A percentile compares a stretch with the other conserved stretches of the same genome.
Evolutionary conservation across 768 basidiomycete species (phyloP).

Genomic region (Polyporus arcularius): DNA sequence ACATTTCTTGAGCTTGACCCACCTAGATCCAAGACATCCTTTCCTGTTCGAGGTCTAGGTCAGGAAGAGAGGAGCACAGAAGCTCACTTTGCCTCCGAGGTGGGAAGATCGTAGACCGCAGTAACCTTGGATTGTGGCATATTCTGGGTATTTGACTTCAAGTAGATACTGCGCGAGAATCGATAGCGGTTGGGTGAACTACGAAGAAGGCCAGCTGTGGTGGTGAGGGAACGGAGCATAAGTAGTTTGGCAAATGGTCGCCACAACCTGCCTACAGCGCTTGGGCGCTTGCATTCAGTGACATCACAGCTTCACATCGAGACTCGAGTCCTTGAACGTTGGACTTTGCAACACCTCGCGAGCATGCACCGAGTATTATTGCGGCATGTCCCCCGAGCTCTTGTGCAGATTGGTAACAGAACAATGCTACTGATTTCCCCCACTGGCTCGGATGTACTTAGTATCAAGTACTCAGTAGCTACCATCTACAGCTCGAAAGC

Average conservation of each 20-base stretch:
- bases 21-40: constrained; percentile 46
- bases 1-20: constrained; percentile 83
- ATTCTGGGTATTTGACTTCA: neutral
- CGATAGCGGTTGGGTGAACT: neutral
- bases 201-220: neutral
- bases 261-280: too few relatives aligned
- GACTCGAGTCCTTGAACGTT: too few relatives aligned
- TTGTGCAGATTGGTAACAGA: too few relatives aligned
- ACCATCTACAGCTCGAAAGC: too few relatives aligned
- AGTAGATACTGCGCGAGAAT: constrained; percentile 1
- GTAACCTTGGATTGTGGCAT: constrained; percentile 53
- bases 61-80: neutral
- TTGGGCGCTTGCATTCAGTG: too few relatives aligned
- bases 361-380: too few relatives aligned
- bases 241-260: neutral
- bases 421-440: too few relatives aligned
- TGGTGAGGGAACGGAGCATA: neutral
- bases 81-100: constrained; percentile 61
- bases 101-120: constrained; percentile 50
- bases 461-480: too few relatives aligned
- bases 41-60: neutral
- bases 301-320: too few relatives aligned
- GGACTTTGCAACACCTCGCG: too few relatives aligned
- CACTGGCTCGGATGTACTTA: too few relatives aligned
- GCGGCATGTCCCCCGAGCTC: too few relatives aligned